Base-by-base conservation (phyloP, 2,329 filamentous ascomycete species). In the Ceratocystis variospora region DNA sequence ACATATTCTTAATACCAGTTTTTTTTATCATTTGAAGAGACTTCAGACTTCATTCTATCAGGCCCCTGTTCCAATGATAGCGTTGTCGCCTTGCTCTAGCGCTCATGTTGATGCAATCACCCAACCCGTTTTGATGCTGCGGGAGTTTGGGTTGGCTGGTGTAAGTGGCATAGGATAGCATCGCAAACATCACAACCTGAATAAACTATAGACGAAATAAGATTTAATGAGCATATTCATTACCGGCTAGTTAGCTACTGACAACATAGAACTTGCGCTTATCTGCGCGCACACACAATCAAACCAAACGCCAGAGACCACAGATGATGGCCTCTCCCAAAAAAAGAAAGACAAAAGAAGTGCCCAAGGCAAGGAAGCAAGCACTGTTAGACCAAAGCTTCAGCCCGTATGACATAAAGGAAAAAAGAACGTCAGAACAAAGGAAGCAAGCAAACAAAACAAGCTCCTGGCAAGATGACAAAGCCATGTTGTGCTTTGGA, bases 261-360 rank as follows among this genome's bases (percentile, higher is more conserved):
- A 53, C 10, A 28, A 53, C 28, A 53, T 22, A 59, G 33, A 59
- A 31, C 25, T n/a, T 12, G 25, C 28, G 53, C 53, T 22, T 19
- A 12, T 53, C 22, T 25, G 22, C 48, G 48, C 8, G 2, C 48
- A 28, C 37, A 53, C 25, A 5, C 25, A 53, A 15, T 25, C 48
- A 53, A 22, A 1, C 25, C 22, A 31, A 63, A 63, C 61, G 61
- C 61, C 61, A 37, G 25, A 63, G 61, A 63, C 44, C 28, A 28
- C 22, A 25, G 25, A 28, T 12, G n/a, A 28, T 12, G n/a, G n/a
- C 6, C 19, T 17, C 61, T 33, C 41, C 44, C 22, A 15, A 31
- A 63, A 22, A 15, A 63, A 28, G 17, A 50, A 25, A 48, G 3
- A 8, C 19, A 33, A 25, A 37, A 59, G 10, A 41, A 41, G 4